Base-by-base conservation (phyloP, 306 rosid genomes). In the Begonia peltatifolia region DNA sequence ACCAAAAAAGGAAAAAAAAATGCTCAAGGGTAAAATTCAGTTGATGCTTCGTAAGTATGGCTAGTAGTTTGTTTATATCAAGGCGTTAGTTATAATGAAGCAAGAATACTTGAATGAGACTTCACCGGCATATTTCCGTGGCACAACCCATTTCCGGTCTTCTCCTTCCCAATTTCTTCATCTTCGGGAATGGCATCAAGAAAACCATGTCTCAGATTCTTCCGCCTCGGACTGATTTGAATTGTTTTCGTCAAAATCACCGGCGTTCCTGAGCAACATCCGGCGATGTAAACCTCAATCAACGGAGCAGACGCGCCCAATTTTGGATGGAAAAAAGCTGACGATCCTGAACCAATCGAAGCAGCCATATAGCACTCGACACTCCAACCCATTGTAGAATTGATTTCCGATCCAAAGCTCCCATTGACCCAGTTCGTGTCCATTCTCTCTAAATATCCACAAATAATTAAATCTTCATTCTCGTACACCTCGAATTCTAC, bases 171-270 rank as follows among this genome's bases (percentile, higher is more conserved):
- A 56, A 77, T 58, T 53, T 83, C 96, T 51, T 83, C 94, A 47
- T 83, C 94, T 68, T 87, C 94, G 10, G 96, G 96, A 68, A 87
- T 87, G 2, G 84, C 90, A 60, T 83, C 94, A 12, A 87, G 74
- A 35, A 52, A 66, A 46, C 61, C 50, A 13, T 78, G 94, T 15
- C 78, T 68, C 2, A 71, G 50, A 20, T 66, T 61, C 62, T 80
- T 83, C 81, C 90, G 59, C 68, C 79, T 60, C 0, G 90, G 94
- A 57, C 84, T 83, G 67, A 83, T 49, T 71, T 68, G 89, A 70
- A 83, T 80, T 4, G 74, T 80, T 74, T 74, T 78, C 2, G 79
- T 83, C 63, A 87, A 60, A 46, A 87, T 87, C 68, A 80, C 90
- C 2, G 96, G 96, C 64, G 68, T 64, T 0, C 94, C 87, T 0